phyloP scores from a whole-genome alignment of 768 basidiomycete species.

The Lentinula sp. region DNA sequence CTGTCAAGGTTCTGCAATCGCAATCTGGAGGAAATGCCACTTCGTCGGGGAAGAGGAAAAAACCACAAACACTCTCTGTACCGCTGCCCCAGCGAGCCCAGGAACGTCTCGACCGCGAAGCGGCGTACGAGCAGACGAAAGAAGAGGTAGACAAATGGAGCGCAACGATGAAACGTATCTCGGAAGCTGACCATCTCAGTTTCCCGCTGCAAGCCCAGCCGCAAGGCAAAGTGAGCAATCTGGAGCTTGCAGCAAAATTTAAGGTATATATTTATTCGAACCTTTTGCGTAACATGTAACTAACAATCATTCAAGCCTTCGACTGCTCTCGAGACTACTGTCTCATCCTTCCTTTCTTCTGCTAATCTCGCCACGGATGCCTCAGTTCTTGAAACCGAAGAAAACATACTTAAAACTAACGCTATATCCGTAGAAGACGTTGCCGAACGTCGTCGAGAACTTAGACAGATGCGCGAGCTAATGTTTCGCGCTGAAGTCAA shows the following conservation, averaged over 20 bases:
- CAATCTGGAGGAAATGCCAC: conserved; percentile 19
- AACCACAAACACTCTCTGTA: conserved; percentile 62
- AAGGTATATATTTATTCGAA: conserved; percentile 40
- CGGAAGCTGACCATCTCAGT: conserved; percentile 84
- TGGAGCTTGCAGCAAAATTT: conserved; percentile 79
- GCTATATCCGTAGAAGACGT: conserved; percentile 85
- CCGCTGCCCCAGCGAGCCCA: conserved; percentile 84
- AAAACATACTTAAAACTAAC: conserved; percentile 66
- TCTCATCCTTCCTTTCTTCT: conserved; percentile 72
- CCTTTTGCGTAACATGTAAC: not conserved
- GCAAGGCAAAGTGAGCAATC: conserved; percentile 53
- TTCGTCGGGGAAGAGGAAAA: conserved; percentile 43
- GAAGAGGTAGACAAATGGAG: conserved; percentile 93
- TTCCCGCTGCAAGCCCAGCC: conserved; percentile 75
- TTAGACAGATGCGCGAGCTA: conserved; percentile 86
- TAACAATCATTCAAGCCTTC: conserved; percentile 48
- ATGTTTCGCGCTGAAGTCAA: conserved; percentile 92
- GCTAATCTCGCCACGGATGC: conserved; percentile 58
- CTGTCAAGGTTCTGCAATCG: conserved; percentile 49
- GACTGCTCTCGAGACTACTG: conserved; percentile 78
- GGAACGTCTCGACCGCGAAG: conserved; percentile 87
- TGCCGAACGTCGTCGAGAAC: conserved; percentile 68
- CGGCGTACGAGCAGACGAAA: conserved; percentile 92
- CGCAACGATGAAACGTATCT: conserved; percentile 85
- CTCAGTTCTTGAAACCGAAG: conserved; percentile 62